Percentiles rank a stretch among this genome's conserved stretches.
Evolutionary conservation across 352 stramenopile species (phyloP).

Genomic region (Phytophthora hybrid): DNA sequence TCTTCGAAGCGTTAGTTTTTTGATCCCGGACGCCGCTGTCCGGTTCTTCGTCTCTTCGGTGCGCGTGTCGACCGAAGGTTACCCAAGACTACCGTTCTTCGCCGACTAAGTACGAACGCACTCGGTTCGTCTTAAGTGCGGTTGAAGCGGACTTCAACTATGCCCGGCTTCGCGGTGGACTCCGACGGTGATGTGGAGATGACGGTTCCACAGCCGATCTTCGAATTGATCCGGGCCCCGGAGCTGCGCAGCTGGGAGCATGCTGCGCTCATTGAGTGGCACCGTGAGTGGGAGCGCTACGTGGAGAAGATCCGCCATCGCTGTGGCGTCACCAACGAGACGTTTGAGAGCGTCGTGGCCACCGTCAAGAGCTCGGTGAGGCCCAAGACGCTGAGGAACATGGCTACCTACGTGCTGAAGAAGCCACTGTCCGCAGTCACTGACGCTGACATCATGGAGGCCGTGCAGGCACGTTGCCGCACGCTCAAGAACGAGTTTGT

Average conservation of each 20-base stretch:
- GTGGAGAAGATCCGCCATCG: not conserved
- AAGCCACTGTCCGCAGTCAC: not conserved
- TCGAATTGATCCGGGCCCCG: not conserved
- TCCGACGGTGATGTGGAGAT: not conserved
- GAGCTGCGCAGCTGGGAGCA: not conserved
- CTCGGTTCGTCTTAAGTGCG: not conserved
- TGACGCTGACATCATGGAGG: not conserved
- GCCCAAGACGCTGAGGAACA: not conserved
- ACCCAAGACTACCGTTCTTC: not conserved
- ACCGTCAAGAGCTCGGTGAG: not conserved
- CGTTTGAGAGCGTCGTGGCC: not conserved
- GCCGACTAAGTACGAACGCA: not conserved
- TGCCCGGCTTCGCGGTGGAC: not conserved
- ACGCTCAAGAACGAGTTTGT: not conserved
- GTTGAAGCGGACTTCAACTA: not conserved
- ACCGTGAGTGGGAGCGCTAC: not conserved
- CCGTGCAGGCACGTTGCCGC: constrained; percentile 2
- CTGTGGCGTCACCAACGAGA: not conserved
- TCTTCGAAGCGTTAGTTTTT: not conserved
- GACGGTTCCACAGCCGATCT: not conserved
- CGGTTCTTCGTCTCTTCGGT: not conserved
- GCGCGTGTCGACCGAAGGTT: not conserved
- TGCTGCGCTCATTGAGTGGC: constrained; percentile 3
- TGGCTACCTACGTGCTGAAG: constrained; percentile 1
- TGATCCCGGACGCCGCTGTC: not conserved